Conservation (phyloP, 495 filamentous ascomycete species). For the Podospora bellae-mahoneyi region DNA sequence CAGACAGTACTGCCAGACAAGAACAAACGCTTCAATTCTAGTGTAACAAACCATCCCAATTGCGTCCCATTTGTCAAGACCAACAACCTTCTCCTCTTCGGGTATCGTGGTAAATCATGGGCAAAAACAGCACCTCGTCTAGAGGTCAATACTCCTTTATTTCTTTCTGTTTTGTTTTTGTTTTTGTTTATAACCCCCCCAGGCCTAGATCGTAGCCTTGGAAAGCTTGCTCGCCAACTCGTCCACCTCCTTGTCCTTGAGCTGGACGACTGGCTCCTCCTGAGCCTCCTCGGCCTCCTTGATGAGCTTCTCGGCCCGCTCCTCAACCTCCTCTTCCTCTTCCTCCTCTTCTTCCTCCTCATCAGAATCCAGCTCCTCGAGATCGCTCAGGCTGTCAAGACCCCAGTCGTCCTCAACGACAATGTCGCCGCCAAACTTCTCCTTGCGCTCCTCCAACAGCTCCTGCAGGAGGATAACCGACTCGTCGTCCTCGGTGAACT, state of each 20-base stretch:
- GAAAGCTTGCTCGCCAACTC: constrained; percentile 69
- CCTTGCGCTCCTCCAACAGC: constrained; percentile 57
- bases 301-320: constrained; percentile 60
- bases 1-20: neutral
- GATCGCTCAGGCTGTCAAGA: constrained; percentile 76
- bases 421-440: constrained; percentile 56
- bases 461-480: constrained; percentile 50
- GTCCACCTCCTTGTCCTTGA: constrained; percentile 77
- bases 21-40: neutral
- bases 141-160: constrained; percentile 1
- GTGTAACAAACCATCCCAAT: constrained; percentile 12
- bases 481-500: constrained; percentile 80
- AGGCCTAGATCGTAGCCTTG: constrained; percentile 54
- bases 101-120: constrained; percentile 28
- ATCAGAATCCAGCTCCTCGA: constrained; percentile 71
- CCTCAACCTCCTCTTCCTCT: constrained; percentile 53
- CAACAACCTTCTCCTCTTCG: constrained; percentile 21
- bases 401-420: constrained; percentile 72
- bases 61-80: neutral
- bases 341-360: constrained; percentile 72
- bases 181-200: neutral
- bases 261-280: constrained; percentile 65
- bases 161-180: constrained; percentile 7
- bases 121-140: neutral
- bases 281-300: constrained; percentile 72